Evolutionary conservation across 495 filamentous ascomycete species (phyloP).

Genomic region (Tetracladium setigerum): DNA sequence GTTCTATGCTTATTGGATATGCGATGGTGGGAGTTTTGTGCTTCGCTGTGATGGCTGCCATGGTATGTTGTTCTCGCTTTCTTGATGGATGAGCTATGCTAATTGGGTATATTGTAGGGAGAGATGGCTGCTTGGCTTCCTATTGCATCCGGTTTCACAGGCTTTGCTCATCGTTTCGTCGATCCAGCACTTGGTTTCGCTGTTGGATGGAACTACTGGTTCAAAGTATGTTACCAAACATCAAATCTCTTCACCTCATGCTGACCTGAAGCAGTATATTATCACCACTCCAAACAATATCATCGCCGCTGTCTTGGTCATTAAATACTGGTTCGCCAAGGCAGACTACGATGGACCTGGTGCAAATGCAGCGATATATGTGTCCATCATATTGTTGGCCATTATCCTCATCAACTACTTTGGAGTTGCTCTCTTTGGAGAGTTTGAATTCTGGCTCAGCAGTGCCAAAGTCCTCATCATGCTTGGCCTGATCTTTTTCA

Average conservation of each 20-base stretch:
- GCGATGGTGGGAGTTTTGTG: conserved; percentile 58
- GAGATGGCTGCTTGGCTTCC: conserved; percentile 66
- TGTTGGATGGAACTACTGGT: conserved; percentile 21
- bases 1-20: conserved; percentile 62
- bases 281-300: conserved; percentile 21
- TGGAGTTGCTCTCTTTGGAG: conserved; percentile 61
- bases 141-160: conserved; percentile 37
- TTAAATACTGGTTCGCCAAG: conserved; percentile 62
- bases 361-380: conserved; percentile 55
- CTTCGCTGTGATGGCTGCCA: conserved; percentile 49
- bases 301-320: conserved; percentile 60
- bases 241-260: conserved; percentile 49
- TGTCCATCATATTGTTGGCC: conserved; percentile 63
- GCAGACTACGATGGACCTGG: conserved; percentile 19
- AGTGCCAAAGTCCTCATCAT: conserved; percentile 70
- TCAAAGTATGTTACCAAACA: conserved; percentile 13
- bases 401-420: conserved; percentile 62
- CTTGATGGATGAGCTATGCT: conserved; percentile 37
- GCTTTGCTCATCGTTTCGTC: conserved; percentile 20
- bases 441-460: conserved; percentile 67
- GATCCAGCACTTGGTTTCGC: conserved; percentile 21
- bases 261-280: conserved; percentile 11
- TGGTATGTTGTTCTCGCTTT: conserved; percentile 43
- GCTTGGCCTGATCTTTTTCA: conserved; percentile 38
- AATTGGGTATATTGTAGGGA: neutral